These are phyloP conservation scores for Exophiala calicioides DNA, from an alignment of 2,329 filamentous ascomycete genomes.

Conservation along the genomic window DNA sequence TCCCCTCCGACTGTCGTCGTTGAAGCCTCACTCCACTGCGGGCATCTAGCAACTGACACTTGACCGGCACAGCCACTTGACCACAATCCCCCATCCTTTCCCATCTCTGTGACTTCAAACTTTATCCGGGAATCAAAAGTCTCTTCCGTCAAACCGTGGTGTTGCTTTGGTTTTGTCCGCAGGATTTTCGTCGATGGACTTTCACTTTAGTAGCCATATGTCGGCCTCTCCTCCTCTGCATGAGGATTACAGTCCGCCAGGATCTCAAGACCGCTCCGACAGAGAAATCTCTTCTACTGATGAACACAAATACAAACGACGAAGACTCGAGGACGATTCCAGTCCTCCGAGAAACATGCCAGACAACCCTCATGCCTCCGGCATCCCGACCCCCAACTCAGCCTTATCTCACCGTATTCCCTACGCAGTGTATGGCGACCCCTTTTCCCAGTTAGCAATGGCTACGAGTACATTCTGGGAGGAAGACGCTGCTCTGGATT, in stretches of 20 bases:
- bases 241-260: slow-evolving; percentile 16
- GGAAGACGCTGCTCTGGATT: slow-evolving; percentile 20
- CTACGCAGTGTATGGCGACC: not conserved
- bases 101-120: no score
- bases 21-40: slow-evolving; percentile 1
- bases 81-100: no score
- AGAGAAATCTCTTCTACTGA: slow-evolving; percentile 11
- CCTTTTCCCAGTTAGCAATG: slow-evolving; percentile 3
- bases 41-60: no score
- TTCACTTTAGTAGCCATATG: slow-evolving; percentile 9
- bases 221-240: slow-evolving; percentile 22
- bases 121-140: no score
- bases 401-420: not conserved
- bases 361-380: slow-evolving; percentile 9
- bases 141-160: no score
- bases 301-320: slow-evolving; percentile 25
- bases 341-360: slow-evolving; percentile 13
- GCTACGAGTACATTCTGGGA: slow-evolving; percentile 10
- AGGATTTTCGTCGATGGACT: slow-evolving; percentile 21
- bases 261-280: slow-evolving; percentile 19
- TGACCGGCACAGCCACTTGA: no score
- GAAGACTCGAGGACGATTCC: slow-evolving; percentile 15
- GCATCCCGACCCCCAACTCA: not conserved
- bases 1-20: not conserved
- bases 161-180: no score